phyloP scores from a whole-genome alignment of 192 early-diverging fungal genomes.

The Chytriomyces sp. region DNA sequence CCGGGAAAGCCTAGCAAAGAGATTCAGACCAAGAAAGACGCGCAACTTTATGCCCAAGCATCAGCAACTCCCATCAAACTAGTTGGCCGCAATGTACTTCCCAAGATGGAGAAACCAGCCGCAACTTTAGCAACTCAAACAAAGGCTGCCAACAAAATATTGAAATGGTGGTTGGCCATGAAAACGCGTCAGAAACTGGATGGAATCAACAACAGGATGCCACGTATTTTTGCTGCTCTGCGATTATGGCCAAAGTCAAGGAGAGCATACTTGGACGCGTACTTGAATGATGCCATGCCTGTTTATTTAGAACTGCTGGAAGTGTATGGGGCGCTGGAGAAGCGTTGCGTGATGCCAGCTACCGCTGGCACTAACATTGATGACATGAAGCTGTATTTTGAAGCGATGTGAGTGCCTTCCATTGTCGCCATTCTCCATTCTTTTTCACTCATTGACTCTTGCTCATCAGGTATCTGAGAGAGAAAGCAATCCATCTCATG shows the following conservation, averaged over 20 bases:
- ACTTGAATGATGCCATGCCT: neutral
- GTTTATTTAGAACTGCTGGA: neutral
- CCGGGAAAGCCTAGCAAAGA: neutral
- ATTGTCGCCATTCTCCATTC: neutral
- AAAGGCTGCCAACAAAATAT: neutral
- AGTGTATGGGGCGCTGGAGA: neutral
- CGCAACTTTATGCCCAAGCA: neutral
- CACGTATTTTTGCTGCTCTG: neutral
- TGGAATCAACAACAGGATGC: neutral
- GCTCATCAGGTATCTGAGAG: neutral
- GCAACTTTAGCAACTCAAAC: neutral
- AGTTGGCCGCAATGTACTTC: neutral
- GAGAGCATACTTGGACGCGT: conserved; percentile 1
- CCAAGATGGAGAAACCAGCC: neutral
- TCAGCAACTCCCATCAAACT: neutral
- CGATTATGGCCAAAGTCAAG: neutral
- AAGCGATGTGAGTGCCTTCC: conserved; percentile 8
- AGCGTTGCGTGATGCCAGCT: neutral
- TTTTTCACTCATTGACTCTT: neutral
- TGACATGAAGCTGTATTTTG: conserved; percentile 18
- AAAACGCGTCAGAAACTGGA: neutral
- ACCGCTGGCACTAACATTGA: neutral
- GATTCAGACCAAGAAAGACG: neutral
- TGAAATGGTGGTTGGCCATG: neutral
- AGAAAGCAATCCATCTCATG: neutral